Conservation (phyloP, 306 rosid species). For the Purshia tridentata region DNA sequence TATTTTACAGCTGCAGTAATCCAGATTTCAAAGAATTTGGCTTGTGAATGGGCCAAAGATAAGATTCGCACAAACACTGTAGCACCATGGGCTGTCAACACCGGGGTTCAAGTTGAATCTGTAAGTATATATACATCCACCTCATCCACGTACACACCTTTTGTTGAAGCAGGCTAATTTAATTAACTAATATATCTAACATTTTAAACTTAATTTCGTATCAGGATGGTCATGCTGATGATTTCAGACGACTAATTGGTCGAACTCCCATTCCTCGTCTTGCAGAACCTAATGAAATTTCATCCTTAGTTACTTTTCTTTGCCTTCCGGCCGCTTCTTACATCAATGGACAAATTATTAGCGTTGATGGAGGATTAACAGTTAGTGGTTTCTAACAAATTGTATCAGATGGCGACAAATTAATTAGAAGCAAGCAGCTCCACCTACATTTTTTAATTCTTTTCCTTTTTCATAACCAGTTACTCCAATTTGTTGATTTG, state of each 20-base stretch:
- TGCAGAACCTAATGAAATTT: conserved; percentile 41
- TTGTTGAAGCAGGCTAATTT: too few relatives aligned
- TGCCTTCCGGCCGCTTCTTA: conserved; percentile 58
- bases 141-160: too few relatives aligned
- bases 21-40: conserved; percentile 56
- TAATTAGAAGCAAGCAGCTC: too few relatives aligned
- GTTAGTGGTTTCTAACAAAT: conserved; percentile 16
- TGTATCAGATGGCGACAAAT: neutral
- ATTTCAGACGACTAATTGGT: neutral
- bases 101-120: conserved; percentile 7
- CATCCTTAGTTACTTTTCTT: conserved; percentile 51
- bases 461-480: too few relatives aligned
- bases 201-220: neutral
- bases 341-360: conserved; percentile 51
- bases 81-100: conserved; percentile 48
- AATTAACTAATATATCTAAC: neutral
- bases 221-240: conserved; percentile 1
- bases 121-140: neutral
- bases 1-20: conserved; percentile 51
- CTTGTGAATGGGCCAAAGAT: conserved; percentile 76
- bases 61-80: conserved; percentile 50
- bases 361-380: conserved; percentile 49
- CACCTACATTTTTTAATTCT: too few relatives aligned
- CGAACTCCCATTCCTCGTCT: conserved; percentile 32
- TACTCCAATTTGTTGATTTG: too few relatives aligned